Evolutionary conservation across 768 basidiomycete genomes (phyloP), one percentile per base, ranked within the genome.

Genomic region (Goffeauzyma gilvescens): DNA sequence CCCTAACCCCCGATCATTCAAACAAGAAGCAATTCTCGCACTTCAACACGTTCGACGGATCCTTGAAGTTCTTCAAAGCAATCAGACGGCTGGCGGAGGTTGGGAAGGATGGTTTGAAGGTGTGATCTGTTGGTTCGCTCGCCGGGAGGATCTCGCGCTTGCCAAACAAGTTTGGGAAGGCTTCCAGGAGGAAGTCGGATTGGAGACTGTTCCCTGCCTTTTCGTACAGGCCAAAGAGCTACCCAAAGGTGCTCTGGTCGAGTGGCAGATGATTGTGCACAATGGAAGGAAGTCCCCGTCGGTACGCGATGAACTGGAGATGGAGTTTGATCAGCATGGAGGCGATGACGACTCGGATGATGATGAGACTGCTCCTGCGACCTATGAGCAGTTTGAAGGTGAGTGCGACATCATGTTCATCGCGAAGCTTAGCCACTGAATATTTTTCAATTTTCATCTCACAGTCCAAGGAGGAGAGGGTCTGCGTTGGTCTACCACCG

Each of bases 1-100:
- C 2, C 79, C 87, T 7, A 63, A 68, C 2, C 72, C 77, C 0
- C 41, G 42, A 25, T 21, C 45, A 7, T 22, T 40, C 7, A 18
- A 20, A 6, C 82, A 40, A 9, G 84, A 96, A 63, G 69, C 74
- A 1, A 78, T 81, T 1, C 67, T 96, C 6, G 71, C 74, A 1
- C 70, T 76, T 31, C 89, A 95, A 54, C 93, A 98, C 58, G 76
- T 77, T 2, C 59, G 68, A 7, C 74, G 83, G 33, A 71, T 96
- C 22, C 63, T 72, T 0, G 63, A 69, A 4, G 78, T 78, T 0
- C 62, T 89, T 20, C 65, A 69, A 50, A 69, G 66, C 27, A 49
- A 48, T 26, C 45, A 45, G 15, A 72, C 63, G 32, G 65, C 69
- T 9, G 73, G 72, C 13, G 71, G 71, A 23, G 68, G 68, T 18